Evolutionary conservation across 257 asterid species (phyloP), one percentile per base, ranked within the genome.

Genomic region (Lycium barbarum): DNA sequence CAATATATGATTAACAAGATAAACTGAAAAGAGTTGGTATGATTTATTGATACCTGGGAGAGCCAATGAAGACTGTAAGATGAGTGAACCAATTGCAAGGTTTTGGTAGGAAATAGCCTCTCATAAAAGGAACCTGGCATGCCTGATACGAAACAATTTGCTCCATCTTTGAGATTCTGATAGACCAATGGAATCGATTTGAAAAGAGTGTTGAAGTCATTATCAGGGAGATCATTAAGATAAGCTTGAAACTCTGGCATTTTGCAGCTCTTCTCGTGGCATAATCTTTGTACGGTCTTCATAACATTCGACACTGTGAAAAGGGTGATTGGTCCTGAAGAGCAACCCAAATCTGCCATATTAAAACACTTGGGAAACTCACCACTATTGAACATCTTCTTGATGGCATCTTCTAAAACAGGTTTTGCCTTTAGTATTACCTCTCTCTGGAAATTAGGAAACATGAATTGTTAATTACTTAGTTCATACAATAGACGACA

Each of bases 291-390:
- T 38, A 70, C 26, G 9, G 15, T 70, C 9, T 70, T 70, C 40
- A 70, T 70, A 26, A 70, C 4, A 40, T 70, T 70, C 40, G 79
- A 70, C 18, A 43, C 1, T 49, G 70, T 63, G 35, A 70, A 38
- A 0, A 91, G 47, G 0, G 94, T 78, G 81, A 90, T 90, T 2
- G 91, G 88, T n/a, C 92, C 91, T 11, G 91, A 88, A 3, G 90
- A 85, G 85, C 92, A 89, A 1, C 92, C 93, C 83, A 90, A 62
- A 9, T 89, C 92, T 55, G 83, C 89, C 11, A 90, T 80, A 61
- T 53, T 84, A 3, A 87, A 61, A 84, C 88, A 79, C 20, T 62
- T 58, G 20, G 84, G 47, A 15, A 8, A 20, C 18, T 33, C 61
- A 49, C 51, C 47, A 15, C 5, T n/a, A 3, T 66, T 26, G 72